phyloP scores from a whole-genome alignment of 2,329 filamentous ascomycete species.

The Fusarium denticulatum region DNA sequence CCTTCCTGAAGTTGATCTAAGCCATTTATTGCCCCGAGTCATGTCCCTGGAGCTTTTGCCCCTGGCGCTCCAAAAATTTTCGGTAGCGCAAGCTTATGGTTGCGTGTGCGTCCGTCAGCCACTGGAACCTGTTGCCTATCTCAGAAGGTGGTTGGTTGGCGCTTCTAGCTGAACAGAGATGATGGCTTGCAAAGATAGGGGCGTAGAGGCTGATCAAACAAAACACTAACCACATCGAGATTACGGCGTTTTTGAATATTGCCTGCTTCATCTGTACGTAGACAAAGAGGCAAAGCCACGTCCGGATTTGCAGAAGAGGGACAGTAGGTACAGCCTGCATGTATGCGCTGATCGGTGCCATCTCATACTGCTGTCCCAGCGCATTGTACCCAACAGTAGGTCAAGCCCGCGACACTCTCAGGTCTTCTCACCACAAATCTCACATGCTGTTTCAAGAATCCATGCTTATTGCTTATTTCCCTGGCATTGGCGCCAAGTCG shows the following conservation, averaged over 20 bases:
- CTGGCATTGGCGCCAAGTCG: neutral
- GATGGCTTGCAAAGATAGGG: neutral
- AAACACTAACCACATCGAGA: neutral
- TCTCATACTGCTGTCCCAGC: neutral
- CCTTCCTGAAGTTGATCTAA: neutral
- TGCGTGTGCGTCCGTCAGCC: neutral
- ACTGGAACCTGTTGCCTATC: neutral
- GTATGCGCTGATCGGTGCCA: neutral
- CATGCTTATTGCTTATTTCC: neutral
- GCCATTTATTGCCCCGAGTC: neutral
- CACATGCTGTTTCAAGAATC: neutral
- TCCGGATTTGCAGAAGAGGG: neutral
- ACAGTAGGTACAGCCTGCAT: neutral
- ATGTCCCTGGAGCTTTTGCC: neutral
- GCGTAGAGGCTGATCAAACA: neutral
- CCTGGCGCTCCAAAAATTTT: neutral
- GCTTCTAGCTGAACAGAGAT: neutral
- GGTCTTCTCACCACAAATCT: neutral
- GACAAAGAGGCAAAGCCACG: neutral
- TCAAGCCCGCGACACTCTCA: too few relatives aligned
- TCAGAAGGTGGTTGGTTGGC: neutral
- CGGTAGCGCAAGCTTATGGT: neutral
- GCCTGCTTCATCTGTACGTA: rapidly evolving
- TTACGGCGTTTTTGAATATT: neutral
- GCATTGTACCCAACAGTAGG: neutral